A percentile compares a stretch with the other conserved stretches of the same genome.
Evolutionary conservation across 2,329 filamentous ascomycete species (phyloP).

Genomic region (Botrytis sinoallii): DNA sequence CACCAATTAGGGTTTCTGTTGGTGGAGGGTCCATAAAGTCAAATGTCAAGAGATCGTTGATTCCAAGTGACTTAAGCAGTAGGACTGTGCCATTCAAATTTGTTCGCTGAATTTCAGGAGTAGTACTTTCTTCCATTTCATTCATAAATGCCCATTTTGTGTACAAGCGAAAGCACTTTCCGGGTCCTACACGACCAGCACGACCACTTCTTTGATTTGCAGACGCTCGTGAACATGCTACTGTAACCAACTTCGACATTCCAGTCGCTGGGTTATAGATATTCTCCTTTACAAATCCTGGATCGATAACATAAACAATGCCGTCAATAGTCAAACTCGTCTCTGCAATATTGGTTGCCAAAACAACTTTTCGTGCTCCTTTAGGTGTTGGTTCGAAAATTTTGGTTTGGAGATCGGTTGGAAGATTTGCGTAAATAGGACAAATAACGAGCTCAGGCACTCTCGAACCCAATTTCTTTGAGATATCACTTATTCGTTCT

Average conservation of each 20-base stretch:
- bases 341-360: slow-evolving; percentile 96
- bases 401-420: slow-evolving; percentile 83
- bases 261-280: slow-evolving; percentile 87
- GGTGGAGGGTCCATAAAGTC: slow-evolving; percentile 95
- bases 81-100: slow-evolving; percentile 83
- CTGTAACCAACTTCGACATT: slow-evolving; percentile 88
- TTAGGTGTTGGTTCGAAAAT: slow-evolving; percentile 93
- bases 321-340: slow-evolving; percentile 94
- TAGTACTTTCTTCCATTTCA: slow-evolving; percentile 88
- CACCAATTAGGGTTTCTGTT: slow-evolving; percentile 82
- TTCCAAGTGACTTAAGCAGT: slow-evolving; percentile 82
- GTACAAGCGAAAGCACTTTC: slow-evolving; percentile 90
- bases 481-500: slow-evolving; percentile 78
- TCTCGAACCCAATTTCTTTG: slow-evolving; percentile 78
- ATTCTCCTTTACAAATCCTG: slow-evolving; percentile 93
- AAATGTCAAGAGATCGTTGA: slow-evolving; percentile 89
- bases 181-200: slow-evolving; percentile 86
- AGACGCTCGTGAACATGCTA: slow-evolving; percentile 85
- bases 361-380: slow-evolving; percentile 81
- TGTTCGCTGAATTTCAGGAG: slow-evolving; percentile 87
- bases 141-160: slow-evolving; percentile 94
- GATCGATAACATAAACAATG: slow-evolving; percentile 93
- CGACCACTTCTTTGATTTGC: slow-evolving; percentile 91
- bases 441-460: slow-evolving; percentile 85
- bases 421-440: slow-evolving; percentile 92